Evolutionary conservation across 2,329 filamentous ascomycete species (phyloP), one percentile per base, ranked within the genome.

Genomic region (Pestalotiopsis sp.): DNA sequence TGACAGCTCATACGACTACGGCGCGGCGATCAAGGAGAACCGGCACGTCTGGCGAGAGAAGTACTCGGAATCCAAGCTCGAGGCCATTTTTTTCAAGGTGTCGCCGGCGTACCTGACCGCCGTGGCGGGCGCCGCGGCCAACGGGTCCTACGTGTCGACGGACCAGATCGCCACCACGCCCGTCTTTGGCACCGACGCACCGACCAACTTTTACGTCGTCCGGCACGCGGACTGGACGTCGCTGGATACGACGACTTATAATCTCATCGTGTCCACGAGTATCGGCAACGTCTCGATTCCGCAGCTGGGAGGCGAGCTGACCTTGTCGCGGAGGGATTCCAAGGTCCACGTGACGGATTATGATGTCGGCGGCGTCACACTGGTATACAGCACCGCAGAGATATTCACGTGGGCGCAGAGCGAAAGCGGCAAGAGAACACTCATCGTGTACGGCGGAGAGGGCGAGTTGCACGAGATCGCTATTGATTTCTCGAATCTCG

Each of bases 41-140:
- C 86, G 93, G 38, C 86, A 86, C 1, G 81, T 95, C 3, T 81
- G 85, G 17, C 87, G 92, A 1, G 92, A 94, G 76, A 95, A 96
- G 78, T 96, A 94, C 77, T 91, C 90, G 52, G 92, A 95, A 77
- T 82, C 93, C 45, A 96, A 95, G 75, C 84, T 95, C 1, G 83
- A 93, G 70, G 92, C 88, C 49, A 92, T 93, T 72, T 95, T 95
- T 78, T 76, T 93, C 62, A 90, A 90, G 72, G 91, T 90, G 0
- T 92, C 91, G 0, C 91, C 92, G 0, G 87, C 86, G 0, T 95
- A 93, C 72, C 81, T 94, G n/a, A 87, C 87, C 2, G 86, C 90
- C 1, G 83, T 80, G 0, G 86, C 90, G 0, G 85, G 86, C 2
- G 83, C 82, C 69, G 77, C 81, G n/a, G 84, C 83, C 2, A 82